Evolutionary conservation across 129 eudicot species (phyloP).

Genomic region (Tagetes patula): DNA sequence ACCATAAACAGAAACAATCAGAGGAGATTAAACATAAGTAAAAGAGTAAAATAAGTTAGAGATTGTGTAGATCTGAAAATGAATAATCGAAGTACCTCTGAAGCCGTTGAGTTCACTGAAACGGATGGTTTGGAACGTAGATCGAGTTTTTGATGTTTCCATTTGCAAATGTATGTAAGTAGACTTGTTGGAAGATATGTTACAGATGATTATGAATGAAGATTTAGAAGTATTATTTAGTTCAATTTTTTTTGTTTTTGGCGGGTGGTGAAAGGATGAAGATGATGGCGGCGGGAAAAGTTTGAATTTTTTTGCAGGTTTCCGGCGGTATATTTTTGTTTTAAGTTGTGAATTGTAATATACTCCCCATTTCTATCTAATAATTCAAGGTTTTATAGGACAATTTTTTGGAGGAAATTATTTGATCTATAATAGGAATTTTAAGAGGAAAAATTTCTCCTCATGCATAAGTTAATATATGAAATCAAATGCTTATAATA

Average conservation of each 20-base stretch:
- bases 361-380: no score
- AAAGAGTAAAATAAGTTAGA: not conserved
- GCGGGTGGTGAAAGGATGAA: conserved; percentile 33
- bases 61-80: not conserved
- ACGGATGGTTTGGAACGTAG: conserved; percentile 56
- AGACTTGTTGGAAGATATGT: not conserved
- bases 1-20: not conserved
- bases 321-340: conserved; percentile 7
- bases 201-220: not conserved
- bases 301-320: conserved; percentile 22
- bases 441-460: no score
- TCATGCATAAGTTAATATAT: no score
- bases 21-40: not conserved
- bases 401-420: no score
- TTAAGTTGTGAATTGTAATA: not conserved
- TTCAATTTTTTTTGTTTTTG: conserved; percentile 23
- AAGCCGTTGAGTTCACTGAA: conserved; percentile 75
- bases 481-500: no score
- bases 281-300: conserved; percentile 40
- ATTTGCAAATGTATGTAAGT: conserved; percentile 32
- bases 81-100: conserved; percentile 49
- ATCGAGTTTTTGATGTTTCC: conserved; percentile 42
- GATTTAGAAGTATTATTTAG: not conserved
- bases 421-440: no score
- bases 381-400: no score